Base-by-base conservation (phyloP, 441 rosid genomes). In the Gossypium aridum region DNA sequence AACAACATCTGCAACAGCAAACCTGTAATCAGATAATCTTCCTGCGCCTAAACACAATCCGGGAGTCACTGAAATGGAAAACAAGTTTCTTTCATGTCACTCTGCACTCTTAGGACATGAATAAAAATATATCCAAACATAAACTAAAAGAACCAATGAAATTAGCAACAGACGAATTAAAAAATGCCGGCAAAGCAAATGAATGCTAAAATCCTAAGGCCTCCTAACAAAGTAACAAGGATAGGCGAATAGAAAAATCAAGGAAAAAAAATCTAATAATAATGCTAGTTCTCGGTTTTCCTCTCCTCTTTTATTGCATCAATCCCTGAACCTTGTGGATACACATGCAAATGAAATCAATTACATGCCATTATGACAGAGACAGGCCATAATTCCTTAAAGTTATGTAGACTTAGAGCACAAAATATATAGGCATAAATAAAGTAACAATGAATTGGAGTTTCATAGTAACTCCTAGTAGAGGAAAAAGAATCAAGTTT, bases 21-120 rank as follows among this genome's bases (percentile, higher is more conserved):
- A 2, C 39, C 75, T 53, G 2, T 57, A 12, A 64, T 64, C 43
- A 37, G n/a, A 55, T 28, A 51, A 17, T 13, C 12, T 16, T 23
- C 47, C 39, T n/a, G 75, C 51, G 19, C 10, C 49, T 22, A 68
- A 17, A 14, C 9, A 12, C 25, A 23, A 10, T 37, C 71, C 88
- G 75, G 80, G 45, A 75, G 68, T 65, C 61, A 67, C 4, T 14
- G 64, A 69, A 54, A 28, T 1, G 2, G 65, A 39, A 71, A 12
- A 56, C 17, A 56, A 4, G 53, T 57, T 57, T 34, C n/a, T 57
- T 57, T 19, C 43, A 25, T 49, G 7, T n/a, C 22, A 25, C 28
- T 10, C 34, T 4, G 28, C 53, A 64, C 4, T 65, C 28, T 39
- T 39, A 39, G 45, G 9, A 68, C 37, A 68, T 51, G 37, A 25